A percentile compares a stretch with the other conserved stretches of the same genome.
Evolutionary conservation across 192 early-diverging fungal genomes (phyloP).

Genomic region (Backusella tuberculispora): DNA sequence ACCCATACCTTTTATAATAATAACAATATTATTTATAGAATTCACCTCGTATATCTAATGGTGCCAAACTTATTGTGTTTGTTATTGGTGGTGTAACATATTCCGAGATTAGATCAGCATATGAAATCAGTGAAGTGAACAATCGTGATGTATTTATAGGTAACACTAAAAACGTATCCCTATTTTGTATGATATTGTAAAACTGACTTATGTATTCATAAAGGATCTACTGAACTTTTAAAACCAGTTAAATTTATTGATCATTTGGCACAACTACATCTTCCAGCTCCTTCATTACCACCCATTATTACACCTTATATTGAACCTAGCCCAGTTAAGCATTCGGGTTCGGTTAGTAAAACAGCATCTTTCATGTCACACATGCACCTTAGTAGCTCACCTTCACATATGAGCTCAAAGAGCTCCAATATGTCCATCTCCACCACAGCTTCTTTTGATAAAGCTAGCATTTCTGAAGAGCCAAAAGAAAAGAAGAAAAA

Average conservation of each 20-base stretch:
- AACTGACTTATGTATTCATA: background rate
- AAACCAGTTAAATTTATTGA: slow-evolving; percentile 32
- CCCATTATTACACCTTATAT: slow-evolving; percentile 34
- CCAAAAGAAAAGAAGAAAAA: slow-evolving; percentile 40
- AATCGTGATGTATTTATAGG: slow-evolving; percentile 74
- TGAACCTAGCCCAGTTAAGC: slow-evolving; percentile 20
- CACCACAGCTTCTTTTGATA: slow-evolving; percentile 2
- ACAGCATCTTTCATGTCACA: slow-evolving; percentile 20
- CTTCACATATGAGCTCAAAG: background rate
- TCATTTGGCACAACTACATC: slow-evolving; percentile 26
- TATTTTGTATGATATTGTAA: background rate
- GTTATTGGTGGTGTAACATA: slow-evolving; percentile 81
- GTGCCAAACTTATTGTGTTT: slow-evolving; percentile 77
- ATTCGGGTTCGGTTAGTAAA: slow-evolving; percentile 5
- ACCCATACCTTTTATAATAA: background rate
- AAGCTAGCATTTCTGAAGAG: slow-evolving; percentile 1
- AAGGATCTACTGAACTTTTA: slow-evolving; percentile 36
- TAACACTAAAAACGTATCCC: background rate
- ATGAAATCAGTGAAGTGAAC: slow-evolving; percentile 65
- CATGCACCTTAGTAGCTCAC: background rate
- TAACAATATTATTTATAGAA: background rate
- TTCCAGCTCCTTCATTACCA: slow-evolving; percentile 16
- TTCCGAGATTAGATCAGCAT: slow-evolving; percentile 73
- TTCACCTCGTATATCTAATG: background rate
- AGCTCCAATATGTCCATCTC: background rate